A percentile compares a stretch with the other conserved stretches of the same genome.
These are phyloP conservation scores for Dryas alaskensis DNA, from an alignment of 306 rosid species.

Conservation along the genomic window DNA sequence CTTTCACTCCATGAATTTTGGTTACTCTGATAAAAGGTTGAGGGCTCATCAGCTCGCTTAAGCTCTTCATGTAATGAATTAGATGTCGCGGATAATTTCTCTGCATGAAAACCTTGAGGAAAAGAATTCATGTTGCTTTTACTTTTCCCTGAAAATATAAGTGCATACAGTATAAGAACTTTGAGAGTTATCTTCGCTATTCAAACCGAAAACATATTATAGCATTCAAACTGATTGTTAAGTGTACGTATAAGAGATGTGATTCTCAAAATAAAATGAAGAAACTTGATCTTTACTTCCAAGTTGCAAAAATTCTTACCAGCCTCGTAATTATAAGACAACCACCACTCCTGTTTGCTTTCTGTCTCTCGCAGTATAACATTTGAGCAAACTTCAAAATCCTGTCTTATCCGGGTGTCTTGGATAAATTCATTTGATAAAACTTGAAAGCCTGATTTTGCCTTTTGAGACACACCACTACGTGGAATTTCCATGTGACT, in stretches of 20 bases:
- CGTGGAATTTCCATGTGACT: conserved; percentile 13
- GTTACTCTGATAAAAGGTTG: conserved; percentile 31
- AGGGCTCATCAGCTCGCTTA: conserved; percentile 26
- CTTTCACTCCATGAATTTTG: conserved; percentile 28
- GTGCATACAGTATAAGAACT: conserved; percentile 8
- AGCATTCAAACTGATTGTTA: neutral
- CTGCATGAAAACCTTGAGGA: conserved; percentile 17
- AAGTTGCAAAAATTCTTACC: conserved; percentile 32
- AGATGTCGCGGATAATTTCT: conserved; percentile 17
- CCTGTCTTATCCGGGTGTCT: conserved; percentile 17
- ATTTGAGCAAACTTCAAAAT: conserved; percentile 22
- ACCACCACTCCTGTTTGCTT: conserved; percentile 22
- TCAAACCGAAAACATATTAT: neutral
- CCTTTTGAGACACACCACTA: conserved; percentile 18
- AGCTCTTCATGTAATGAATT: conserved; percentile 24
- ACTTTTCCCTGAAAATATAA: conserved; percentile 35
- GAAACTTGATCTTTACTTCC: conserved; percentile 8
- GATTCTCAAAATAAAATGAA: conserved; percentile 3
- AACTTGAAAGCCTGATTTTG: conserved; percentile 19
- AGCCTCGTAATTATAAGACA: conserved; percentile 24
- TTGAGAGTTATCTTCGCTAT: neutral
- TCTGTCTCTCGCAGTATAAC: conserved; percentile 15
- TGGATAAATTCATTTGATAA: conserved; percentile 19
- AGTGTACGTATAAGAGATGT: neutral
- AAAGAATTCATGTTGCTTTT: conserved; percentile 25